A percentile compares a stretch with the other conserved stretches of the same genome.
Evolutionary conservation across 768 basidiomycete species (phyloP).

Genomic region (Naganishia onofrii): DNA sequence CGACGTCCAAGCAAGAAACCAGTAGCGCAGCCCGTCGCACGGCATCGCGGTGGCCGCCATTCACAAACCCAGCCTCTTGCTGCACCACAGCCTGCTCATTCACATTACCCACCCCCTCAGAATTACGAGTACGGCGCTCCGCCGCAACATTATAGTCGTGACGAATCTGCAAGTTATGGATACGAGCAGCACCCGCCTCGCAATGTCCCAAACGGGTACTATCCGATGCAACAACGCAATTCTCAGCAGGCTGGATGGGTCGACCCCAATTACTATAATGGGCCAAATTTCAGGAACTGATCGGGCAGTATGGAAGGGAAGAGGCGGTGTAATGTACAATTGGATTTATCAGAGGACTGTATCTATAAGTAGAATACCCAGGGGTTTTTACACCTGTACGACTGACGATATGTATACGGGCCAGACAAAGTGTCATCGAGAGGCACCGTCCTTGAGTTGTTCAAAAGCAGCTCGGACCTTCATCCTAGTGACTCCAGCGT

Average conservation of each 20-base stretch:
- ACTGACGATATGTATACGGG: no score
- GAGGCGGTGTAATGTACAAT: not conserved
- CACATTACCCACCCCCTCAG: slow-evolving; percentile 20
- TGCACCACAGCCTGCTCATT: slow-evolving; percentile 11
- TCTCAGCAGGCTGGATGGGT: slow-evolving; percentile 32
- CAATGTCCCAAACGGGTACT: slow-evolving; percentile 5
- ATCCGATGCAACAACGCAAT: slow-evolving; percentile 6
- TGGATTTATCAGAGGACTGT: not conserved
- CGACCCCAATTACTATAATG: slow-evolving; percentile 39
- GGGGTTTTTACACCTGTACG: not conserved
- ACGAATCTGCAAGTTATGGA: slow-evolving; percentile 10
- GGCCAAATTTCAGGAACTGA: slow-evolving; percentile 34
- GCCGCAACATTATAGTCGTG: slow-evolving; percentile 16
- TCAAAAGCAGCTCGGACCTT: no score
- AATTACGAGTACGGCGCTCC: slow-evolving; percentile 13
- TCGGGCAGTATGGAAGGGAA: not conserved
- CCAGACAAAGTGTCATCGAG: no score
- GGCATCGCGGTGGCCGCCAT: slow-evolving; percentile 11
- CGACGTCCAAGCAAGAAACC: slow-evolving; percentile 27
- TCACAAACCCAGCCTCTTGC: not conserved
- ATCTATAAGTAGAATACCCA: not conserved
- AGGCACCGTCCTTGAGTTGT: no score
- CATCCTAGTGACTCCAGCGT: no score
- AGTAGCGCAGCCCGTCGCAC: not conserved
- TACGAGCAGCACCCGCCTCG: slow-evolving; percentile 11